A percentile compares a stretch with the other conserved stretches of the same genome.
Evolutionary conservation across 345 rosid genomes (phyloP).

Genomic region (Salix brachista): DNA sequence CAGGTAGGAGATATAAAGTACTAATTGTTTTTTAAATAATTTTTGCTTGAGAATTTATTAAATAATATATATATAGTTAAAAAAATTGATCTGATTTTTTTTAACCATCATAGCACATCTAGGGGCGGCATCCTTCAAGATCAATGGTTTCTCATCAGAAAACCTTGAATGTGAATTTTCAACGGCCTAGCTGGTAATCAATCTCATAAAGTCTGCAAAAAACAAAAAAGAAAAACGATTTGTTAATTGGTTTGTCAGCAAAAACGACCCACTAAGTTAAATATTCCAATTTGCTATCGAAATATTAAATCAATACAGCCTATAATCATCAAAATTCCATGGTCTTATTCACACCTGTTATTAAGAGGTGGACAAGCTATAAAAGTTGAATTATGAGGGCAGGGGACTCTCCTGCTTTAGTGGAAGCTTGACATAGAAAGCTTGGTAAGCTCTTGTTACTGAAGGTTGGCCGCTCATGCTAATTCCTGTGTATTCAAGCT

Average conservation of each 20-base stretch:
- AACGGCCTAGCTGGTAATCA: conserved; percentile 28
- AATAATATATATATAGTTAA: too few species aligned
- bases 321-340: conserved; percentile 1
- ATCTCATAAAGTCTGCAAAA: conserved; percentile 33
- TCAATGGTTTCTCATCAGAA: neutral
- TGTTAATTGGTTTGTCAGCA: conserved; percentile 25
- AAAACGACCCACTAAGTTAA: conserved; percentile 16
- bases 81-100: too few species aligned
- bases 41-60: too few species aligned
- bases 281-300: neutral
- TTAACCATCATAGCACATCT: too few species aligned
- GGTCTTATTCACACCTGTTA: conserved; percentile 26
- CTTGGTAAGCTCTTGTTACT: conserved; percentile 5
- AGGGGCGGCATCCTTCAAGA: neutral
- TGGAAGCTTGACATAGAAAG: conserved; percentile 27
- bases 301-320: neutral
- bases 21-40: too few species aligned
- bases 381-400: conserved; percentile 7
- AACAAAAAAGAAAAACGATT: conserved; percentile 18
- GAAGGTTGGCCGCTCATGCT: conserved; percentile 2
- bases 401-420: conserved; percentile 18
- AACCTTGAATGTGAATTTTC: conserved; percentile 20
- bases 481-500: neutral
- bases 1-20: too few species aligned
- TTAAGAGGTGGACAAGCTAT: conserved; percentile 3